Conservation (phyloP, 2,329 filamentous ascomycete species). For the Huntiella omanensis region DNA sequence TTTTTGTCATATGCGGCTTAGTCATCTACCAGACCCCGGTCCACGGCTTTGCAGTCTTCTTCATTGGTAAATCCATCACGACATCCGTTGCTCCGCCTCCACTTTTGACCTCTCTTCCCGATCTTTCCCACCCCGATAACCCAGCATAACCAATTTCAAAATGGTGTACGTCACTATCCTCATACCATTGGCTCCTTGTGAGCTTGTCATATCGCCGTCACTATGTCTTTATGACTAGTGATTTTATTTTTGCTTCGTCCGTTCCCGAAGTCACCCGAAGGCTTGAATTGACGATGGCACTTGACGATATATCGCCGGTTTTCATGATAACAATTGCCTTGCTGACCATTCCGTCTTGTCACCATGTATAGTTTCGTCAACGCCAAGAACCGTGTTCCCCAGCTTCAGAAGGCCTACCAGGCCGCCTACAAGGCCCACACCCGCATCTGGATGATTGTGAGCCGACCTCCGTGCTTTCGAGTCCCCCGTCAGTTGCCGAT, state of each 20-base stretch:
- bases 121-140: background rate
- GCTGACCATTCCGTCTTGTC: too few relatives aligned
- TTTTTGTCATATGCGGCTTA: slow-evolving; percentile 6
- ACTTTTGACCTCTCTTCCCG: background rate
- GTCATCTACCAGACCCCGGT: slow-evolving; percentile 5
- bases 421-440: slow-evolving; percentile 48
- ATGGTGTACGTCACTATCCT: slow-evolving; percentile 20
- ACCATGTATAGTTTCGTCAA: slow-evolving; percentile 35
- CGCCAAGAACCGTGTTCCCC: slow-evolving; percentile 57
- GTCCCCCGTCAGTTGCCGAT: slow-evolving; percentile 11
- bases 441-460: slow-evolving; percentile 62
- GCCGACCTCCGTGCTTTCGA: slow-evolving; percentile 17
- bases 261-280: background rate
- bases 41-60: slow-evolving; percentile 4
- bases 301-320: background rate
- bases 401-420: slow-evolving; percentile 60
- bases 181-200: background rate
- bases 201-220: background rate
- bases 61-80: background rate
- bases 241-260: background rate
- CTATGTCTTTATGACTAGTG: background rate
- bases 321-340: too few relatives aligned
- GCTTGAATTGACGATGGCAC: background rate
- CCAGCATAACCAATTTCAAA: slow-evolving; percentile 15
- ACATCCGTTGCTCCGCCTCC: slow-evolving; percentile 1